These are phyloP conservation scores for Pseudocercospora cruenta DNA, from an alignment of 2,329 filamentous ascomycete genomes.

Conservation along the genomic window DNA sequence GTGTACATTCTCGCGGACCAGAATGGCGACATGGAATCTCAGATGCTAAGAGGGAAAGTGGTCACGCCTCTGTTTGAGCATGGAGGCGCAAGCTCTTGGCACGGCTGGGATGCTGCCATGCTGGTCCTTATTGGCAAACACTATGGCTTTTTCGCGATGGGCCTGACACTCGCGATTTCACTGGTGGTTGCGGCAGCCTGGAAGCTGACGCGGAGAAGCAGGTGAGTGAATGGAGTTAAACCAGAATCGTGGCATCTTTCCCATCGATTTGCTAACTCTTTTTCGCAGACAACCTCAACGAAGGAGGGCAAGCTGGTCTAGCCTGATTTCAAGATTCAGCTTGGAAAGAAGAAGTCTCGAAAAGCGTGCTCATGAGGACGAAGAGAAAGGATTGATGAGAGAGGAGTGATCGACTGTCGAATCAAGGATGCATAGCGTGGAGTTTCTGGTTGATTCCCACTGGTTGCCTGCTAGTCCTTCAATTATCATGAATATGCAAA, in stretches of 20 bases:
- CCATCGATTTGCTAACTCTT: neutral
- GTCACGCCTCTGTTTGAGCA: conserved; percentile 35
- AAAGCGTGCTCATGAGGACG: conserved; percentile 12
- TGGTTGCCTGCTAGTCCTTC: neutral
- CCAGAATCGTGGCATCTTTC: no score
- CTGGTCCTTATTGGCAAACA: conserved; percentile 32
- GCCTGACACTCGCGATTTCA: neutral
- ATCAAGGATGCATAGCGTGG: neutral
- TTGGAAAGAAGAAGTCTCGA: conserved; percentile 18
- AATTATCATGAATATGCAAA: neutral
- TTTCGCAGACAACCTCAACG: conserved; percentile 3
- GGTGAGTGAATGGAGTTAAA: neutral
- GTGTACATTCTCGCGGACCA: conserved; percentile 35
- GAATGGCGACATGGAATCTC: conserved; percentile 27
- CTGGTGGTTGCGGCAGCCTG: conserved; percentile 10
- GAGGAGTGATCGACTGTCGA: conserved; percentile 15
- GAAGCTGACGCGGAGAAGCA: conserved; percentile 9
- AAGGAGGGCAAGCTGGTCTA: conserved; percentile 17
- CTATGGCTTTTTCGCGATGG: conserved; percentile 25
- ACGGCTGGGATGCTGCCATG: conserved; percentile 33
- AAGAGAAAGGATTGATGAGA: conserved; percentile 24
- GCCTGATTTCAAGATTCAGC: neutral
- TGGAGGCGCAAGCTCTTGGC: conserved; percentile 37
- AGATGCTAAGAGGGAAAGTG: conserved; percentile 35
- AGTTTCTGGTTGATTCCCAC: neutral